A percentile compares a stretch with the other conserved stretches of the same genome.
Evolutionary conservation across 164 flowering plant species (phyloP).

Genomic region (Sedum album): DNA sequence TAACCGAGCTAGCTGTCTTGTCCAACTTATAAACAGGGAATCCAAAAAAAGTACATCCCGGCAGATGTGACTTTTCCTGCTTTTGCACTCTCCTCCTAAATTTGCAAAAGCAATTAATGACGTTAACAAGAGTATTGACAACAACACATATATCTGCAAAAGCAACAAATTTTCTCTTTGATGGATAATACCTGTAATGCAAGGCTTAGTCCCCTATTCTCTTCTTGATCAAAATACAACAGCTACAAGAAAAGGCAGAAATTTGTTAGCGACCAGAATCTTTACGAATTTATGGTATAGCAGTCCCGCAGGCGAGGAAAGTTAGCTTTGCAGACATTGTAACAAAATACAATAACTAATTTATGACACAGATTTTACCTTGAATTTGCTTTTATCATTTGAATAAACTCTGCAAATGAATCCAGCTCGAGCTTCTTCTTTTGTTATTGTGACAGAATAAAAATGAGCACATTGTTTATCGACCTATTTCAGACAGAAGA

Average conservation of each 20-base stretch:
- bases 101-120: not conserved
- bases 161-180: not conserved
- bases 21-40: conserved; percentile 89
- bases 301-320: not conserved
- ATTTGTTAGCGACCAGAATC: not conserved
- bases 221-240: conserved; percentile 86
- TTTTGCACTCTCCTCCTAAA: conserved; percentile 79
- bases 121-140: not conserved
- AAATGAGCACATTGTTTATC: conserved; percentile 93
- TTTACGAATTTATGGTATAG: not conserved
- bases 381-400: conserved; percentile 79
- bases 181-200: conserved; percentile 61
- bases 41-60: conserved; percentile 94
- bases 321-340: no score
- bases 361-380: conserved; percentile 31
- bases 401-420: conserved; percentile 76
- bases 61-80: conserved; percentile 86
- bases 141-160: not conserved
- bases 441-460: conserved; percentile 74
- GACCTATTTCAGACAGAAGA: conserved; percentile 42
- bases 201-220: conserved; percentile 74
- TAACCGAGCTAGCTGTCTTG: conserved; percentile 55
- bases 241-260: conserved; percentile 43
- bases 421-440: conserved; percentile 70
- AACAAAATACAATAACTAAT: not conserved